Percentiles rank a stretch among this genome's conserved stretches.
These are phyloP conservation scores for Immersiella caudata DNA, from an alignment of 495 filamentous ascomycete genomes.

Conservation along the genomic window DNA sequence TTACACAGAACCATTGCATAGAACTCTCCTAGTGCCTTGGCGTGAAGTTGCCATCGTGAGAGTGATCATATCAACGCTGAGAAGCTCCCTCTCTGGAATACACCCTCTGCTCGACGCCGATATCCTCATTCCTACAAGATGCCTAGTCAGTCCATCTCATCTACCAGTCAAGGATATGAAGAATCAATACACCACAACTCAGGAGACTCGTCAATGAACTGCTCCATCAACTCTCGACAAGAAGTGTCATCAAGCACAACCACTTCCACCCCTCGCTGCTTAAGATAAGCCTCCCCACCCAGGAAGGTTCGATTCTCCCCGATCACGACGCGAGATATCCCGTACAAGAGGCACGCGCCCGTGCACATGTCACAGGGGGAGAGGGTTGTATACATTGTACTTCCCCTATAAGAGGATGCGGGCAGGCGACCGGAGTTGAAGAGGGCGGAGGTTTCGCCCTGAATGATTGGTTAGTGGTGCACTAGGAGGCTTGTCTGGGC, in stretches of 20 bases:
- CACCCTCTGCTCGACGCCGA: slow-evolving; percentile 60
- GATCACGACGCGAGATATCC: slow-evolving; percentile 77
- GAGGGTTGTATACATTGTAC: slow-evolving; percentile 84
- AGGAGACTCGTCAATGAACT: slow-evolving; percentile 76
- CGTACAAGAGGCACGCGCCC: slow-evolving; percentile 79
- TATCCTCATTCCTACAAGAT: slow-evolving; percentile 77
- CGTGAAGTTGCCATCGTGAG: too few relatives aligned
- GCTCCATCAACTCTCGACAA: slow-evolving; percentile 73
- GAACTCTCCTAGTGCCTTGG: not conserved
- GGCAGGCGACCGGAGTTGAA: slow-evolving; percentile 77
- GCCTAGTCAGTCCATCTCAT: not conserved
- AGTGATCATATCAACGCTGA: not conserved
- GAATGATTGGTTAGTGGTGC: not conserved
- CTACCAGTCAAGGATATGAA: not conserved
- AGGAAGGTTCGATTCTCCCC: slow-evolving; percentile 82
- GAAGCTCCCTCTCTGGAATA: slow-evolving; percentile 41
- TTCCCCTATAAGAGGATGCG: slow-evolving; percentile 65
- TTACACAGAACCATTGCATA: slow-evolving; percentile 1
- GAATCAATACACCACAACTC: slow-evolving; percentile 64
- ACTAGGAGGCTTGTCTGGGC: too few relatives aligned
- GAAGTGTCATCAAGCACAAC: slow-evolving; percentile 69
- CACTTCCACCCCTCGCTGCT: slow-evolving; percentile 72
- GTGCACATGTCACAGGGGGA: slow-evolving; percentile 90
- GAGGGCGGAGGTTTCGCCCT: slow-evolving; percentile 82
- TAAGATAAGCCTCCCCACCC: slow-evolving; percentile 75